phyloP scores from a whole-genome alignment of 352 stramenopile species.

The Phytopythium chamaehyphon region DNA sequence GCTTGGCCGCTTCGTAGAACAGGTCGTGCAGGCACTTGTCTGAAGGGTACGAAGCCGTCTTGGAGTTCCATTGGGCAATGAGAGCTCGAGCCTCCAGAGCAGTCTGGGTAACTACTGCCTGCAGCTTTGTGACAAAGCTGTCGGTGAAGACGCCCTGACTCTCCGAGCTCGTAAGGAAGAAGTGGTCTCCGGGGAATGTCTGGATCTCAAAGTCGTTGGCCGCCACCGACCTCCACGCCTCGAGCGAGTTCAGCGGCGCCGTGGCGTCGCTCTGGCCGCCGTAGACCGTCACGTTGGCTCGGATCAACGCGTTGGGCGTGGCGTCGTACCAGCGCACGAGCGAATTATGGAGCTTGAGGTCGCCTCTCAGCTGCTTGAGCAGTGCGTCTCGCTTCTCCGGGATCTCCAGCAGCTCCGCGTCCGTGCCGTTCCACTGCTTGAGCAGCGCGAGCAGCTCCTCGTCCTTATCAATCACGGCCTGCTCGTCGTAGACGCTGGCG shows the following conservation, averaged over 20 bases:
- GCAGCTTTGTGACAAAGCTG: constrained; percentile 31
- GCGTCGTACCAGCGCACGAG: constrained; percentile 37
- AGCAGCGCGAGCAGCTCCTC: constrained; percentile 38
- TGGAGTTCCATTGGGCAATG: constrained; percentile 50
- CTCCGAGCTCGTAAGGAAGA: constrained; percentile 41
- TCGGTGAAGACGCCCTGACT: constrained; percentile 29
- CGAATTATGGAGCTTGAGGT: constrained; percentile 52
- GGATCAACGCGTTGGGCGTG: constrained; percentile 19
- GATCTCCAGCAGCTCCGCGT: constrained; percentile 46
- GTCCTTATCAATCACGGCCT: constrained; percentile 22
- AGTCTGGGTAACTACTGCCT: constrained; percentile 26
- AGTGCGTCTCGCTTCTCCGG: constrained; percentile 31
- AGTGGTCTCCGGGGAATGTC: constrained; percentile 56
- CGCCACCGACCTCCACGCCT: constrained; percentile 29
- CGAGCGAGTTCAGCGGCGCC: constrained; percentile 28
- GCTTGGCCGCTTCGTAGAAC: constrained; percentile 64
- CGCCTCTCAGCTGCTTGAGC: constrained; percentile 26
- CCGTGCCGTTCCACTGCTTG: constrained; percentile 55
- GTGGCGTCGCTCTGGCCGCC: constrained; percentile 40
- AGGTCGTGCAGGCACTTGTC: constrained; percentile 79
- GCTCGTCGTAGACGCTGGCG: constrained; percentile 32
- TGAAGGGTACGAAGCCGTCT: constrained; percentile 49
- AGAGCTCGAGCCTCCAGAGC: constrained; percentile 39
- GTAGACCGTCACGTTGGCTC: constrained; percentile 41
- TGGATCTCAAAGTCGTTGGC: constrained; percentile 24